Percentiles rank a stretch among this genome's conserved stretches.
phyloP scores from a whole-genome alignment of 2,329 filamentous ascomycete genomes.

The Claviceps pazoutovae region DNA sequence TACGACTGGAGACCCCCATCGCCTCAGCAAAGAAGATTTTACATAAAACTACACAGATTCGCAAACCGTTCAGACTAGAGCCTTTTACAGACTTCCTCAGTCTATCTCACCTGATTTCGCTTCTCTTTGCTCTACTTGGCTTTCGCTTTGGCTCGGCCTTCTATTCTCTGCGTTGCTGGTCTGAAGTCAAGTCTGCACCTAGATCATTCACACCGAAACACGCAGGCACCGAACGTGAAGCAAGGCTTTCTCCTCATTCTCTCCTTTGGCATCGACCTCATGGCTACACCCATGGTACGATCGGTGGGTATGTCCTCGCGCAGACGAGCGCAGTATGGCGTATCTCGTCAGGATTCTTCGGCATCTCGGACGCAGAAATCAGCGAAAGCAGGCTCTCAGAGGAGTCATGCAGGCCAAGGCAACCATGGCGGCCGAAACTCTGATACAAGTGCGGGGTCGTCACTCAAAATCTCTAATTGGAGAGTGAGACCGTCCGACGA shows the following conservation, averaged over 20 bases:
- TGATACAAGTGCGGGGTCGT: not conserved
- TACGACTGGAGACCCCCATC: too few species aligned
- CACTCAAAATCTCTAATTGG: conserved; percentile 5
- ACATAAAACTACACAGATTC: not conserved
- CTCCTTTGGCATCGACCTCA: not conserved
- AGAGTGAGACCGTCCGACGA: conserved; percentile 2
- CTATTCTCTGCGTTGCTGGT: too few species aligned
- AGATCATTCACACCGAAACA: too few species aligned
- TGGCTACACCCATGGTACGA: not conserved
- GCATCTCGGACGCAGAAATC: not conserved
- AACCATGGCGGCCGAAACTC: not conserved
- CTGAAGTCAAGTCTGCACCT: too few species aligned
- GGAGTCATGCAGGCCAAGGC: not conserved
- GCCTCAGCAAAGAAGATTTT: too few species aligned
- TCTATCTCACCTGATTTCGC: too few species aligned
- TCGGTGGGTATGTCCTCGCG: not conserved
- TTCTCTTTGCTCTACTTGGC: not conserved
- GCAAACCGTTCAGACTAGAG: not conserved
- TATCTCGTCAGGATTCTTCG: not conserved
- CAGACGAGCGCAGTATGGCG: not conserved
- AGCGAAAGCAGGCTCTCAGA: not conserved
- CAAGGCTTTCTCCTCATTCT: not conserved
- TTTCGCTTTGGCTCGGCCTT: not conserved
- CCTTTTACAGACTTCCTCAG: too few species aligned
- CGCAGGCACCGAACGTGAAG: not conserved